These are phyloP conservation scores for Moelleriella libera DNA, from an alignment of 2,329 filamentous ascomycete genomes.

Conservation along the genomic window DNA sequence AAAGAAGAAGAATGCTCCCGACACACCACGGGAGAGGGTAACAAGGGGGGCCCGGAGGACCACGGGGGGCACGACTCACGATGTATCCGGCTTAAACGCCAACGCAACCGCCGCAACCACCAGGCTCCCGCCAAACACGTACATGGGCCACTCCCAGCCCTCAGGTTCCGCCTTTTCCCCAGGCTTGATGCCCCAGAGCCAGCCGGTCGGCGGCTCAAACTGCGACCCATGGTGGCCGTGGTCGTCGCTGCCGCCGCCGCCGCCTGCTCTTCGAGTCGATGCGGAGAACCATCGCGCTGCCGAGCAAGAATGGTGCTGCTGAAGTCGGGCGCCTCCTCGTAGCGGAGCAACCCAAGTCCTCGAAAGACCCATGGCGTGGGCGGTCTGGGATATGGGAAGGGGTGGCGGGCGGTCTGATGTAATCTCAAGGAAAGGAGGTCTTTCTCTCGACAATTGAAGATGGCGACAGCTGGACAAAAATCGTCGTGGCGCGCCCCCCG, in stretches of 20 bases:
- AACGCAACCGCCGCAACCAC: slow-evolving; percentile 64
- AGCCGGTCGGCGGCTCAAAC: slow-evolving; percentile 82
- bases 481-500: too few species aligned
- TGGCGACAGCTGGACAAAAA: too few species aligned
- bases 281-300: slow-evolving; percentile 26
- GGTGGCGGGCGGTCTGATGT: too few species aligned
- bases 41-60: background rate
- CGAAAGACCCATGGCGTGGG: slow-evolving; percentile 18
- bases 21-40: too few species aligned
- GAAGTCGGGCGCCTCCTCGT: slow-evolving; percentile 22
- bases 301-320: slow-evolving; percentile 14
- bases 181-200: slow-evolving; percentile 88
- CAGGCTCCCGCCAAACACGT: slow-evolving; percentile 71
- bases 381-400: too few species aligned
- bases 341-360: slow-evolving; percentile 21
- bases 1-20: too few species aligned
- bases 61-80: slow-evolving; percentile 47
- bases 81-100: slow-evolving; percentile 96
- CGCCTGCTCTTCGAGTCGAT: slow-evolving; percentile 25
- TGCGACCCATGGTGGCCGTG: slow-evolving; percentile 47
- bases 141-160: slow-evolving; percentile 84
- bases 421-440: too few species aligned
- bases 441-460: too few species aligned
- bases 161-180: slow-evolving; percentile 93
- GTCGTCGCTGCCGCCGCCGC: slow-evolving; percentile 32